Base-by-base conservation (phyloP, 2,329 filamentous ascomycete species). In the Coleophoma eucalyptorum region DNA sequence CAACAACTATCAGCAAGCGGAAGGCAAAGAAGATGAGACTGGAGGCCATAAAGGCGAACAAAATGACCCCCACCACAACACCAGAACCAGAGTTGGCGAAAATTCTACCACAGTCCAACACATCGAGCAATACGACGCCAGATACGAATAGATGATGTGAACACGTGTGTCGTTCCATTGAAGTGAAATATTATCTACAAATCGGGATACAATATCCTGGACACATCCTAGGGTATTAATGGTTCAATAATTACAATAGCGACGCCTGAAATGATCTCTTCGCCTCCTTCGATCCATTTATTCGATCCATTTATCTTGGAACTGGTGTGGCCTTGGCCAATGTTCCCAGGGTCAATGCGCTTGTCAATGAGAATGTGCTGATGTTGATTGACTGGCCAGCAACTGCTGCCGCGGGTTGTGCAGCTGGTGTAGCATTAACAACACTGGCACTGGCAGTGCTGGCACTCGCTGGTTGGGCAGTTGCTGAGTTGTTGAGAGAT, bases 11-110 rank as follows among this genome's bases (percentile, higher is more conserved):
- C 21, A 81, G 77, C 61, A 83, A 79, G 62, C 71, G 78, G 47
- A 76, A 81, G 61, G 72, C 75, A 3, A 85, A 85, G 69, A 84
- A 79, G 67, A 65, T 78, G 62, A 79, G 71, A 63, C 60, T 78
- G 5, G 74, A 74, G n/a, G 62, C 72, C 19, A 68, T 73, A 57
- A 68, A 70, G 20, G 69, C 59, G 4, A 43, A 32, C 8, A 53
- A 56, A 50, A 50, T 51, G n/a, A 49, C 40, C 40, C 46, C 41
- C 6, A 26, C 51, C 18, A 18, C 44, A 18, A 44, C 43, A 20
- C 31, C 44, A 7, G 26, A 19, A 43, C 47, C 37, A 43, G 49
- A 46, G n/a, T 50, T 41, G 1, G 16, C 40, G 26, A 33, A 33
- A 21, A 21, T 18, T 4, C 43, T 43, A 32, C 32, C 32, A 43